Conservation (phyloP, 352 stramenopile species). For the Globisporangium irregulare region DNA sequence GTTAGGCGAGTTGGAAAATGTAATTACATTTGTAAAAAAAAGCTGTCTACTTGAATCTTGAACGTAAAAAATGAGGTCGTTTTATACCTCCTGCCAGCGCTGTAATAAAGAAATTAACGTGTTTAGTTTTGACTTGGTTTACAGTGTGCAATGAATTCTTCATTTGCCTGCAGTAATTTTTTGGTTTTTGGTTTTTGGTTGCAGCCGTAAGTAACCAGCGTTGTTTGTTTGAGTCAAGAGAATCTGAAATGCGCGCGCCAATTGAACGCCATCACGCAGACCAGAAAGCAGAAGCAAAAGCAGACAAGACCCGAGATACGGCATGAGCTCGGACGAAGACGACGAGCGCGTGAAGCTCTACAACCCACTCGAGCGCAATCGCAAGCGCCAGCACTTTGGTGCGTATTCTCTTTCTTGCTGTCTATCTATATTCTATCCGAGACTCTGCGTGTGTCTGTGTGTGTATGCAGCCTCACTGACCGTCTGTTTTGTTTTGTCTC, state of each 20-base stretch:
- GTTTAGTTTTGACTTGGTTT: too few species aligned
- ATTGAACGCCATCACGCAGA: background rate
- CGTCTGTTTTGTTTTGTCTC: background rate
- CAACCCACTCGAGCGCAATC: constrained; percentile 60
- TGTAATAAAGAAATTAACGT: too few species aligned
- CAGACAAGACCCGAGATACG: background rate
- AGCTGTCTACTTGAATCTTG: too few species aligned
- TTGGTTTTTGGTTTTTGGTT: too few species aligned
- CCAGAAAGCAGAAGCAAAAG: background rate
- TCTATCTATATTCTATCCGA: background rate
- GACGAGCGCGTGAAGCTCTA: constrained; percentile 66
- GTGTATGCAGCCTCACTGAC: background rate
- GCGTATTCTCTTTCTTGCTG: constrained; percentile 7
- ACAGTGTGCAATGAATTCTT: too few species aligned
- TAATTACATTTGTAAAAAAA: too few species aligned
- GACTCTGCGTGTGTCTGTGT: background rate
- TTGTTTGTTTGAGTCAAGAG: background rate
- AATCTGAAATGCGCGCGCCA: background rate
- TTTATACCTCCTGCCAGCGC: too few species aligned
- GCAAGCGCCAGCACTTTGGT: constrained; percentile 67
- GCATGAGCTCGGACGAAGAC: constrained; percentile 55
- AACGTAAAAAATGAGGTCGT: too few species aligned
- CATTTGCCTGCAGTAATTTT: too few species aligned
- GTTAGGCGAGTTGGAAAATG: too few species aligned
- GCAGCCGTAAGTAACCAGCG: too few species aligned